Evolutionary conservation across 768 basidiomycete genomes (phyloP).

Genomic region (Lyophyllum atratum): DNA sequence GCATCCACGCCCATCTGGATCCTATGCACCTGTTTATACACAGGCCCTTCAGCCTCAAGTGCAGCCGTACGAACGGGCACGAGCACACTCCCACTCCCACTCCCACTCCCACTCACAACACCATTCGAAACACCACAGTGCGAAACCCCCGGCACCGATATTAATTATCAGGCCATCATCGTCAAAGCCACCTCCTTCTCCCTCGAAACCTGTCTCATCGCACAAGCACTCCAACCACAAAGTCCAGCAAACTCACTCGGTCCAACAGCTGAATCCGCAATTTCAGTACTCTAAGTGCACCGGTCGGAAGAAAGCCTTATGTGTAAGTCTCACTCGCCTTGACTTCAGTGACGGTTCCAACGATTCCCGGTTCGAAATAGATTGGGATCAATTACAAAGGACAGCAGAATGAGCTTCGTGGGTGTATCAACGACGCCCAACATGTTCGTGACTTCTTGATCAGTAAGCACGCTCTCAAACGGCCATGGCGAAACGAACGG

Average conservation of each 20-base stretch:
- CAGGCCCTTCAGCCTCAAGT: conserved; percentile 4
- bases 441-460: conserved; percentile 71
- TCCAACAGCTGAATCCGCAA: conserved; percentile 15
- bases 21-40: conserved; percentile 14
- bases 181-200: conserved; percentile 7
- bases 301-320: conserved; percentile 78
- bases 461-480: conserved; percentile 30
- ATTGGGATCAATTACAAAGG: conserved; percentile 83
- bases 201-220: background rate
- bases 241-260: background rate
- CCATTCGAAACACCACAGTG: background rate
- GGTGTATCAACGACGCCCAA: conserved; percentile 82
- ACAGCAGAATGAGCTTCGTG: conserved; percentile 60
- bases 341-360: conserved; percentile 4
- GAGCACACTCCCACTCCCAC: conserved; percentile 16
- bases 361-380: conserved; percentile 28
- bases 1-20: conserved; percentile 1
- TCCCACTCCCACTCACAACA: conserved; percentile 10
- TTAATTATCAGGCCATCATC: background rate
- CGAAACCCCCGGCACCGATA: conserved; percentile 1
- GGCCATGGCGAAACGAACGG: background rate
- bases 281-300: conserved; percentile 82
- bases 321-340: conserved; percentile 48
- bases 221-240: background rate
- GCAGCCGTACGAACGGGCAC: conserved; percentile 2